Percentiles rank a stretch among this genome's conserved stretches.
phyloP scores from a whole-genome alignment of 257 asterid genomes.

The Solanum chiquidenum region DNA sequence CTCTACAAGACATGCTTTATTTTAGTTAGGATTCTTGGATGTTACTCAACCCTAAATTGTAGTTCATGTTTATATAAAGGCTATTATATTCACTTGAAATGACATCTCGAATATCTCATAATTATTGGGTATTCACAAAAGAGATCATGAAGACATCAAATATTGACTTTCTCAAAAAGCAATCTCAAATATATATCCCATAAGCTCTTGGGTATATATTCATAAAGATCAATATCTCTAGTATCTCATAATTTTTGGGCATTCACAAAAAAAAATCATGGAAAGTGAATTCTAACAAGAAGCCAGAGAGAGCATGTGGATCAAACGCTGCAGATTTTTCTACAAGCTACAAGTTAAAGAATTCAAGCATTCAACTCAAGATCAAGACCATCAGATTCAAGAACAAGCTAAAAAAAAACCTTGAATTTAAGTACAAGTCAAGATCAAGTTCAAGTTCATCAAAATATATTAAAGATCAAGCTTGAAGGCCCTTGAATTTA shows the following conservation, averaged over 20 bases:
- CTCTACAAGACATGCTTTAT: neutral
- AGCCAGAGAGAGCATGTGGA: too few species aligned
- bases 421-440: neutral
- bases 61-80: neutral
- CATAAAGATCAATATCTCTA: neutral
- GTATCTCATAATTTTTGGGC: neutral
- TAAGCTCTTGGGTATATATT: neutral
- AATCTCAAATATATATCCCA: neutral
- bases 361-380: neutral
- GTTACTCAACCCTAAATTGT: neutral
- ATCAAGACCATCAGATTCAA: neutral
- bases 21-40: too few species aligned
- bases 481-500: neutral
- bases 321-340: neutral
- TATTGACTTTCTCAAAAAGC: neutral
- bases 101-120: neutral
- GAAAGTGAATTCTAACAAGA: too few species aligned
- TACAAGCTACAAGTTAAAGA: neutral
- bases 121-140: too few species aligned
- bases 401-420: neutral
- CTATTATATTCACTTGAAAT: too few species aligned
- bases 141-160: neutral
- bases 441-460: neutral
- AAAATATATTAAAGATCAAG: neutral
- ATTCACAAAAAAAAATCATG: too few species aligned